These are phyloP conservation scores for Apophysomyces ossiformis DNA, from an alignment of 371 early-diverging fungal species.

Conservation along the genomic window DNA sequence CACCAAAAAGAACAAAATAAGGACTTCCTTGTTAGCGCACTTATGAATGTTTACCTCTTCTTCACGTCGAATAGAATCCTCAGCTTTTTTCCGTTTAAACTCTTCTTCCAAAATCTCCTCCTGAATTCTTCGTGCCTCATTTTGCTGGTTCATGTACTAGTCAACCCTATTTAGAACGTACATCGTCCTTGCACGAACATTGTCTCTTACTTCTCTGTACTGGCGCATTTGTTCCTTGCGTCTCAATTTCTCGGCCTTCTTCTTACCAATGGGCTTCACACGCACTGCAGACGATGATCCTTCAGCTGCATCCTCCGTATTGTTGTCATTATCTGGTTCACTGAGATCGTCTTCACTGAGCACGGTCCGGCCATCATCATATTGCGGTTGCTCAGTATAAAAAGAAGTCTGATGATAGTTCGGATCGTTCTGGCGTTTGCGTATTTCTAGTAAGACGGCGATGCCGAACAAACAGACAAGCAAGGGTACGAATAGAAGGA, in stretches of 20 bases:
- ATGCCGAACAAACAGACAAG: background rate
- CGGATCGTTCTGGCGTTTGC: constrained; percentile 1
- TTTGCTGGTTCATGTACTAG: constrained; percentile 47
- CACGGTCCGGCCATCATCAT: background rate
- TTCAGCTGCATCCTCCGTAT: background rate
- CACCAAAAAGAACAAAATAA: background rate
- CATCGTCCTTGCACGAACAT: background rate
- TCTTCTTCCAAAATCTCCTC: constrained; percentile 41
- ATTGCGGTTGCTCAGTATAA: background rate
- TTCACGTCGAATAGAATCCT: constrained; percentile 37
- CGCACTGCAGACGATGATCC: constrained; percentile 7
- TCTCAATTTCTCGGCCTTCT: constrained; percentile 12
- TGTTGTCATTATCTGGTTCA: background rate
- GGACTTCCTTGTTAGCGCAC: background rate
- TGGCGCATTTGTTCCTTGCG: constrained; percentile 17
- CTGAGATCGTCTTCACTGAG: background rate
- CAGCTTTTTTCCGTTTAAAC: constrained; percentile 36
- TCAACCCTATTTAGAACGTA: background rate
- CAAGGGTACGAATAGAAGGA: background rate
- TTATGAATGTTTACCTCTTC: constrained; percentile 31
- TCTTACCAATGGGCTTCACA: constrained; percentile 13
- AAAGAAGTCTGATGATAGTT: background rate
- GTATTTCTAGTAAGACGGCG: background rate
- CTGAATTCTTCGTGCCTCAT: constrained; percentile 36
- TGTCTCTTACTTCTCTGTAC: constrained; percentile 10